Percentiles rank a stretch among this genome's conserved stretches.
phyloP scores from a whole-genome alignment of 768 basidiomycete genomes.

The Auriscalpium vulgare region DNA sequence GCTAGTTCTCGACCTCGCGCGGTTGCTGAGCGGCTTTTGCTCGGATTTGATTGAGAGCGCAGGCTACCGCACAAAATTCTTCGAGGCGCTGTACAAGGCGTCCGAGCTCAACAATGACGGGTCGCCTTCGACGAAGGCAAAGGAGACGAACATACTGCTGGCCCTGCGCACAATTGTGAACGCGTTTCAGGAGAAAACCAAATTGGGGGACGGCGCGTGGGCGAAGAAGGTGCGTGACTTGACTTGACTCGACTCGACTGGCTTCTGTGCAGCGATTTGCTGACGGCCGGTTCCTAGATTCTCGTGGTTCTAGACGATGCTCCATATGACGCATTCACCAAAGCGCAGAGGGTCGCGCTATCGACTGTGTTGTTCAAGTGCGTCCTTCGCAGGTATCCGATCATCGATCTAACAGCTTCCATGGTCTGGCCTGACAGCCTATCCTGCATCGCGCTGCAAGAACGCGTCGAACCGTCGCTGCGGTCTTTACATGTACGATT shows the following conservation, averaged over 20 bases:
- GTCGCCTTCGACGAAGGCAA: slow-evolving; percentile 52
- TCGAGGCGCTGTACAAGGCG: slow-evolving; percentile 56
- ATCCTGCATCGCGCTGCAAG: slow-evolving; percentile 49
- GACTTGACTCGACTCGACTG: background rate
- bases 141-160: slow-evolving; percentile 82
- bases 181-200: slow-evolving; percentile 51
- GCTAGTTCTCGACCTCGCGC: slow-evolving; percentile 78
- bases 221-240: slow-evolving; percentile 35
- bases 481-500: slow-evolving; percentile 38
- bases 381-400: slow-evolving; percentile 21
- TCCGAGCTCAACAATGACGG: slow-evolving; percentile 58
- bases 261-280: background rate
- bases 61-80: slow-evolving; percentile 41
- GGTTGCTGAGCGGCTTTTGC: slow-evolving; percentile 63
- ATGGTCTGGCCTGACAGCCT: slow-evolving; percentile 33
- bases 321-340: slow-evolving; percentile 50
- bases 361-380: slow-evolving; percentile 88
- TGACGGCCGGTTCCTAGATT: slow-evolving; percentile 33
- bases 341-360: slow-evolving; percentile 66
- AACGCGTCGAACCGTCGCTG: slow-evolving; percentile 30
- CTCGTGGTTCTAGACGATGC: slow-evolving; percentile 43
- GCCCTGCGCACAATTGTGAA: slow-evolving; percentile 78
- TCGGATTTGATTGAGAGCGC: slow-evolving; percentile 42
- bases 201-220: slow-evolving; percentile 40
- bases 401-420: background rate